phyloP scores from a whole-genome alignment of 2,329 filamentous ascomycete species.

The Alternaria sp. region DNA sequence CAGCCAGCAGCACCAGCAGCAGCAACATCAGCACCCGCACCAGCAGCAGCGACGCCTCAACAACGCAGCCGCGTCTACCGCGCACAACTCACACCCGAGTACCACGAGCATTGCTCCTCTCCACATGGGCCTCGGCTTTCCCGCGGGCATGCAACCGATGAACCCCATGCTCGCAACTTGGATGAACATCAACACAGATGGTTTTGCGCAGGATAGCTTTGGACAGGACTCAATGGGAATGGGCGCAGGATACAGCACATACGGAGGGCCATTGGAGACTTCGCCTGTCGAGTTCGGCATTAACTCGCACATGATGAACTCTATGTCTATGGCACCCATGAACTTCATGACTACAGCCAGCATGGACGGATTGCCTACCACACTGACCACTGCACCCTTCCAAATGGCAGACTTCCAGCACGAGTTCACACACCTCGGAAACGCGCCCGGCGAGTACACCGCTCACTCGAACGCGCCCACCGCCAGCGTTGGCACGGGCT shows the following conservation, averaged over 20 bases:
- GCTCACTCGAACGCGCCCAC: conserved; percentile 31
- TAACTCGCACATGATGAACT: conserved; percentile 46
- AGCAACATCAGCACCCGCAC: conserved; percentile 29
- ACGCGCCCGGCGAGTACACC: conserved; percentile 58
- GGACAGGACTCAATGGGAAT: conserved; percentile 39
- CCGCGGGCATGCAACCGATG: conserved; percentile 44
- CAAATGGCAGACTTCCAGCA: conserved; percentile 74
- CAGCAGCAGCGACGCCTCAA: conserved; percentile 40
- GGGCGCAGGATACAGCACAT: conserved; percentile 51
- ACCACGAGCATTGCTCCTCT: conserved; percentile 46
- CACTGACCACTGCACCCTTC: conserved; percentile 52
- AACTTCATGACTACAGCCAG: conserved; percentile 51
- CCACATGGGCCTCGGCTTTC: conserved; percentile 44
- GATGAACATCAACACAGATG: conserved; percentile 53
- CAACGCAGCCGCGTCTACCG: conserved; percentile 36
- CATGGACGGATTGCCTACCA: conserved; percentile 54
- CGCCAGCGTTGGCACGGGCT: conserved; percentile 62
- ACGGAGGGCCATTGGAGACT: conserved; percentile 53
- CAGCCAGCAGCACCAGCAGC: conserved; percentile 24
- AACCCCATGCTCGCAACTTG: conserved; percentile 52
- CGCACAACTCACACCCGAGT: conserved; percentile 30
- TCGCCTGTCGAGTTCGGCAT: conserved; percentile 58
- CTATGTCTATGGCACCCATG: conserved; percentile 18
- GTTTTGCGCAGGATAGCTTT: conserved; percentile 41
- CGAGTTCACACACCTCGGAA: conserved; percentile 66